A percentile compares a stretch with the other conserved stretches of the same genome.
Evolutionary conservation across 2,329 filamentous ascomycete genomes (phyloP).

Genomic region (Onygenales sp.): DNA sequence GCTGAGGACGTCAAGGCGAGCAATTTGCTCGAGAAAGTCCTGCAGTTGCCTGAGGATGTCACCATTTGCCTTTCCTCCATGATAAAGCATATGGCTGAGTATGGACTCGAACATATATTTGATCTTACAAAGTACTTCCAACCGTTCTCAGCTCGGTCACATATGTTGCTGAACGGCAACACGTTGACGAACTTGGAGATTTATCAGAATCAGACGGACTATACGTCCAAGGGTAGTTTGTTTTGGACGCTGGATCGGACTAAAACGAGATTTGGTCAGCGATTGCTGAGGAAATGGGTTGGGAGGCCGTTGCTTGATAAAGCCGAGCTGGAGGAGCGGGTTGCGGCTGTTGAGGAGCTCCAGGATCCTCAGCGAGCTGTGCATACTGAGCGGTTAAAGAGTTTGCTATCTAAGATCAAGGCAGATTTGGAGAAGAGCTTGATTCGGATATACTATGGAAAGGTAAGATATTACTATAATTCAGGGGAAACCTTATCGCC

Average conservation of each 20-base stretch:
- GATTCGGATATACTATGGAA: conserved; percentile 94
- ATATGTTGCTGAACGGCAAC: conserved; percentile 94
- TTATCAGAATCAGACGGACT: conserved; percentile 88
- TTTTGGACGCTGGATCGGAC: conserved; percentile 96
- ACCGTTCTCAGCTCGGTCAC: conserved; percentile 83
- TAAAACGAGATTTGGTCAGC: conserved; percentile 76
- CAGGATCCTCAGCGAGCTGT: conserved; percentile 56
- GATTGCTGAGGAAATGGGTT: conserved; percentile 88
- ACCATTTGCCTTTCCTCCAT: conserved; percentile 91
- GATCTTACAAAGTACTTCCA: conserved; percentile 95
- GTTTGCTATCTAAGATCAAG: conserved; percentile 60
- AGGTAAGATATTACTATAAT: conserved; percentile 33
- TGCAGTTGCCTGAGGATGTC: conserved; percentile 74
- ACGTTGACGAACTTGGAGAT: conserved; percentile 90
- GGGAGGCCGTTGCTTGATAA: conserved; percentile 79
- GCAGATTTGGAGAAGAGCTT: conserved; percentile 85
- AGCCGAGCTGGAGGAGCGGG: conserved; percentile 62
- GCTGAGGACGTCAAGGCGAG: conserved; percentile 48
- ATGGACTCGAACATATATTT: conserved; percentile 90
- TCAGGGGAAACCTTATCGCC: not conserved
- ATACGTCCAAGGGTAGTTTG: conserved; percentile 73
- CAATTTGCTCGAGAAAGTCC: conserved; percentile 71
- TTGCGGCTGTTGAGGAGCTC: conserved; percentile 79
- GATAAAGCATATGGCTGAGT: conserved; percentile 87
- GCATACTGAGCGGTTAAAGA: conserved; percentile 64